phyloP scores from a whole-genome alignment of 2,329 filamentous ascomycete species.

The Botrytis byssoidea region DNA sequence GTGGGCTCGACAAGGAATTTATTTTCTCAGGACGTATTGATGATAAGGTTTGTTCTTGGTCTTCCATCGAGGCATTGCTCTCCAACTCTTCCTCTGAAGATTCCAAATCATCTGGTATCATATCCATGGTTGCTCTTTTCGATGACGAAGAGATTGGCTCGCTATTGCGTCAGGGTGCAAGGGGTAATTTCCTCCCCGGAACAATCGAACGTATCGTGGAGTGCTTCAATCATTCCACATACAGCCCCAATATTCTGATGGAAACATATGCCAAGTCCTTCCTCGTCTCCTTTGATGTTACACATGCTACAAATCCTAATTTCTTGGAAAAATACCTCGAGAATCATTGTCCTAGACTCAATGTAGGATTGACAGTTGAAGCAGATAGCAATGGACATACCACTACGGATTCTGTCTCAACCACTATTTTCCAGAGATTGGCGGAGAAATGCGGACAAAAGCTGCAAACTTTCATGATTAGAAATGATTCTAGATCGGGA shows the following conservation, averaged over 20 bases:
- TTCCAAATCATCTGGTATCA: conserved; percentile 50
- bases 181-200: conserved; percentile 81
- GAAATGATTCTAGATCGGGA: conserved; percentile 85
- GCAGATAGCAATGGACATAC: conserved; percentile 91
- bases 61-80: conserved; percentile 80
- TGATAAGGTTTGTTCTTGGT: conserved; percentile 96
- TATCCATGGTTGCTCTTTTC: conserved; percentile 92
- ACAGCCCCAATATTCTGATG: conserved; percentile 62
- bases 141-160: conserved; percentile 97
- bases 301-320: conserved; percentile 92
- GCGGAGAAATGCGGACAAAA: conserved; percentile 70
- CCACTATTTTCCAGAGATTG: conserved; percentile 74
- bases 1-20: conserved; percentile 86
- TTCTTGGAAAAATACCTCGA: conserved; percentile 81
- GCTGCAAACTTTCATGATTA: conserved; percentile 89
- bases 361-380: conserved; percentile 78
- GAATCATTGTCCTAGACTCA: conserved; percentile 82
- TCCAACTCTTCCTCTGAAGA: conserved; percentile 59
- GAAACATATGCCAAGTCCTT: conserved; percentile 91
- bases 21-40: conserved; percentile 95
- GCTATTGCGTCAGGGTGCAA: conserved; percentile 83
- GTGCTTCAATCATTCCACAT: conserved; percentile 49
- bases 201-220: conserved; percentile 81
- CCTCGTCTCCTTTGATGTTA: conserved; percentile 89
- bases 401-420: conserved; percentile 88